Conservation (phyloP, 176 grass and related monocot genomes). For the Avena insularis region DNA sequence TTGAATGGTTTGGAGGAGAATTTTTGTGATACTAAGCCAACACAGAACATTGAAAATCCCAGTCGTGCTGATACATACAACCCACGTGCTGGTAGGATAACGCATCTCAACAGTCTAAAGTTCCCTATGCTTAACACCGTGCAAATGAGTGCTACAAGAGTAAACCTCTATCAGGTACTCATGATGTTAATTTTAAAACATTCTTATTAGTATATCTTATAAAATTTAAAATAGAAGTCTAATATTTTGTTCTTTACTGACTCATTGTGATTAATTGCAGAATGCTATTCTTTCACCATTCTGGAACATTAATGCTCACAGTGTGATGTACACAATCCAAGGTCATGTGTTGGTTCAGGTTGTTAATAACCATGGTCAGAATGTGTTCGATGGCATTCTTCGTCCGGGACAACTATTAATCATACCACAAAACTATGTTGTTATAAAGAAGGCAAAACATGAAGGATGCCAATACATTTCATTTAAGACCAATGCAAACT, state of each 20-base stretch:
- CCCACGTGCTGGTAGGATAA: slow-evolving; percentile 29
- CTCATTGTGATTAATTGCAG: slow-evolving; percentile 9
- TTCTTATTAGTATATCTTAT: neutral
- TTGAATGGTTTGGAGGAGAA: slow-evolving; percentile 3
- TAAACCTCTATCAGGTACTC: slow-evolving; percentile 40
- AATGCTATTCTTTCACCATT: slow-evolving; percentile 34
- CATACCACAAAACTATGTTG: neutral
- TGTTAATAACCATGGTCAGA: slow-evolving; percentile 24
- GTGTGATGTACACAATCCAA: slow-evolving; percentile 44
- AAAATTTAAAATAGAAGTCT: neutral
- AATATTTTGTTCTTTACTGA: neutral
- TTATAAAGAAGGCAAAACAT: neutral
- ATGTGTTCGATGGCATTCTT: neutral
- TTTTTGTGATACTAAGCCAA: neutral
- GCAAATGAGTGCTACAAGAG: slow-evolving; percentile 46
- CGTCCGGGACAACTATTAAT: neutral
- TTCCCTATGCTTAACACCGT: neutral
- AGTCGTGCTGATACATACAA: slow-evolving; percentile 41
- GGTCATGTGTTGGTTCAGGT: slow-evolving; percentile 36
- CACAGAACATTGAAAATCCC: slow-evolving; percentile 12
- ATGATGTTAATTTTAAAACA: neutral
- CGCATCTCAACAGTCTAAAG: neutral
- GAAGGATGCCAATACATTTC: neutral
- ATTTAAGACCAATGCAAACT: neutral
- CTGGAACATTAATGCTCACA: slow-evolving; percentile 57